A percentile compares a stretch with the other conserved stretches of the same genome.
phyloP scores from a whole-genome alignment of 768 basidiomycete species.

The Boletus edulis region DNA sequence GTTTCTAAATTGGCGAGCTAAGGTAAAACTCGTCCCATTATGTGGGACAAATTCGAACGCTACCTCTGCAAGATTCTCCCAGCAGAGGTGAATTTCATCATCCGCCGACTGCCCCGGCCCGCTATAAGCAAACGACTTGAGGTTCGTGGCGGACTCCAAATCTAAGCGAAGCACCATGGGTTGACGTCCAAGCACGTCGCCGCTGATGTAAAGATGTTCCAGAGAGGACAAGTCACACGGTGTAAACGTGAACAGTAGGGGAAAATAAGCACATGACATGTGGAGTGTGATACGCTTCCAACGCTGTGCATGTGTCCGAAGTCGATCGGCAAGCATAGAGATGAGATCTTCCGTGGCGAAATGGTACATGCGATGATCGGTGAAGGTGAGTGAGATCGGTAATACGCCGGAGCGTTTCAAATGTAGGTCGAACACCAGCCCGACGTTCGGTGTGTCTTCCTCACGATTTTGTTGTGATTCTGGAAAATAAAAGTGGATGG shows the following conservation, averaged over 20 bases:
- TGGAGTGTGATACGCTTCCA: slow-evolving; percentile 17
- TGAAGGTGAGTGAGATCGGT: slow-evolving; percentile 18
- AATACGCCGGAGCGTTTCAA: slow-evolving; percentile 12
- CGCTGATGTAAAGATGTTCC: slow-evolving; percentile 11
- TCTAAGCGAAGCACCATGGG: not conserved
- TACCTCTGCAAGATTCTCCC: slow-evolving; percentile 13
- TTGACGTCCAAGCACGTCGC: not conserved
- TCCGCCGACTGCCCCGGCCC: not conserved
- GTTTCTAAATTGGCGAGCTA: slow-evolving; percentile 1
- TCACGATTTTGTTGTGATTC: not conserved
- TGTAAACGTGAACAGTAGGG: slow-evolving; percentile 14
- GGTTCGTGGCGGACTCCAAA: slow-evolving; percentile 10
- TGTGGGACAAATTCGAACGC: slow-evolving; percentile 12
- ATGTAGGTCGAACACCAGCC: slow-evolving; percentile 3
- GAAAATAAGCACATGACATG: slow-evolving; percentile 10
- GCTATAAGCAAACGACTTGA: slow-evolving; percentile 16
- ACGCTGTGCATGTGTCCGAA: slow-evolving; percentile 13
- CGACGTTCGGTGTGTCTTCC: slow-evolving; percentile 3
- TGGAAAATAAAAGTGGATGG: slow-evolving; percentile 17
- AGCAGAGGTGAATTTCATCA: slow-evolving; percentile 3
- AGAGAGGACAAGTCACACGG: slow-evolving; percentile 14
- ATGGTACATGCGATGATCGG: slow-evolving; percentile 17
- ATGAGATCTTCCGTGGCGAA: slow-evolving; percentile 4
- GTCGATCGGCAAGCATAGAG: slow-evolving; percentile 9
- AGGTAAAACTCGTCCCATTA: not conserved